Evolutionary conservation across 148 eudicot genomes (phyloP).

Genomic region (Cornus florida): DNA sequence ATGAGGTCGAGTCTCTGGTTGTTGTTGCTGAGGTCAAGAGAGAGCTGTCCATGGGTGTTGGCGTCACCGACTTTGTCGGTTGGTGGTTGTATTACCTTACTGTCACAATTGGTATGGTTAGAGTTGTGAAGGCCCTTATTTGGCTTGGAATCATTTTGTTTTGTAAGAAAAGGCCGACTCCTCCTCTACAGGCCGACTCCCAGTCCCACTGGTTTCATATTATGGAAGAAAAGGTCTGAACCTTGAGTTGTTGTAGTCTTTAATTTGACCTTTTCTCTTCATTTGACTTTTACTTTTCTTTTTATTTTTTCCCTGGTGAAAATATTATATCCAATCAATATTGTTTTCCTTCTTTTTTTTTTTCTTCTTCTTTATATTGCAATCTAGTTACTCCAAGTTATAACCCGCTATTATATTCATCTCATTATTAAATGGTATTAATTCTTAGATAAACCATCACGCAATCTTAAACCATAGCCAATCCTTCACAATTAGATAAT

Average conservation of each 20-base stretch:
- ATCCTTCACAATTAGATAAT: neutral
- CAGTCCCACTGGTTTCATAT: neutral
- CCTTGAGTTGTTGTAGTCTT: too few species aligned
- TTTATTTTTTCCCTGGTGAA: neutral
- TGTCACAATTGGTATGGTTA: conserved; percentile 62
- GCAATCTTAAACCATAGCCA: too few species aligned
- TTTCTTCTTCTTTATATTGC: too few species aligned
- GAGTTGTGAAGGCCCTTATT: conserved; percentile 47
- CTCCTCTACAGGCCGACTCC: too few species aligned
- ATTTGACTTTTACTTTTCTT: neutral
- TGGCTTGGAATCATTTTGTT: conserved; percentile 41
- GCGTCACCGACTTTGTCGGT: conserved; percentile 64
- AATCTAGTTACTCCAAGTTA: too few species aligned
- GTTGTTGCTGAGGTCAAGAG: conserved; percentile 60
- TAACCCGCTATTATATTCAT: too few species aligned
- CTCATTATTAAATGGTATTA: too few species aligned
- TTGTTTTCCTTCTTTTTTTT: too few species aligned
- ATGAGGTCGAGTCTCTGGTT: conserved; percentile 75
- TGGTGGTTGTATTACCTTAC: conserved; percentile 79
- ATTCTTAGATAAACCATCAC: too few species aligned
- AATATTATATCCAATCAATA: neutral
- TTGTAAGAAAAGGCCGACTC: neutral
- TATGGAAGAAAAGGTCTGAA: conserved; percentile 18
- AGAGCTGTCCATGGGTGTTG: conserved; percentile 43
- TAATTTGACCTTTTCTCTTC: conserved; percentile 8